Evolutionary conservation across 2,329 filamentous ascomycete genomes (phyloP), one percentile per base, ranked within the genome.

Genomic region (Elsinoe fawcettii): DNA sequence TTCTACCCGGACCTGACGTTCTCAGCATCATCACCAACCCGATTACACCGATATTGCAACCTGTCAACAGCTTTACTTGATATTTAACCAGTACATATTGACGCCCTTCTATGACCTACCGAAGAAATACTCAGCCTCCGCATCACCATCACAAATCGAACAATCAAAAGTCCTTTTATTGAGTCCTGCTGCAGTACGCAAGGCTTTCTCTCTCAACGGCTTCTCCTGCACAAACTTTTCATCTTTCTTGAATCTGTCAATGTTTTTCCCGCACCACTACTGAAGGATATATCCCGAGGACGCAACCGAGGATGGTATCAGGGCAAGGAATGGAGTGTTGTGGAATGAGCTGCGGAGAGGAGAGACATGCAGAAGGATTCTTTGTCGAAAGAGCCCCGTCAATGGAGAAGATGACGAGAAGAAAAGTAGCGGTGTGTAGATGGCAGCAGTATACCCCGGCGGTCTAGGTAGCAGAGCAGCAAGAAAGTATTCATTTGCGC

Each of bases 211-310:
- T 20, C 12, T 14, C 46, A 51, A 32, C 46, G 46, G 46, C 25
- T 51, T 51, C 30, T 34, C 46, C 14, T 27, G 41, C 41, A 46
- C 41, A 46, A 46, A 46, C 8, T 46, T 46, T 23, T 34, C 46
- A 8, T 32, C 46, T 36, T 32, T 39, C 30, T 53, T 53, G 32
- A 37, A 53, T 53, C 32, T 51, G 25, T 12, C 47, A 51, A 51
- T 16, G 12, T 37, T 51, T 32, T 51, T 53, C 30, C n/a, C 32
- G 30, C 49, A 53, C 11, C 32, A 27, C 34, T 14, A 18, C 49
- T 32, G 49, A 53, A 53, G 49, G 49, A 53, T 53, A 51, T 47
- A 53, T 39, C 49, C 47, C 47, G 32, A n/a, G 41, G 41, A 23
- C 23, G 23, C 9, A 39, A 25, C n/a, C 32, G 34, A 53, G 49